Percentiles rank a stretch among this genome's conserved stretches.
Conservation (phyloP, 371 early-diverging fungal genomes). For the Mortierella sp. region DNA sequence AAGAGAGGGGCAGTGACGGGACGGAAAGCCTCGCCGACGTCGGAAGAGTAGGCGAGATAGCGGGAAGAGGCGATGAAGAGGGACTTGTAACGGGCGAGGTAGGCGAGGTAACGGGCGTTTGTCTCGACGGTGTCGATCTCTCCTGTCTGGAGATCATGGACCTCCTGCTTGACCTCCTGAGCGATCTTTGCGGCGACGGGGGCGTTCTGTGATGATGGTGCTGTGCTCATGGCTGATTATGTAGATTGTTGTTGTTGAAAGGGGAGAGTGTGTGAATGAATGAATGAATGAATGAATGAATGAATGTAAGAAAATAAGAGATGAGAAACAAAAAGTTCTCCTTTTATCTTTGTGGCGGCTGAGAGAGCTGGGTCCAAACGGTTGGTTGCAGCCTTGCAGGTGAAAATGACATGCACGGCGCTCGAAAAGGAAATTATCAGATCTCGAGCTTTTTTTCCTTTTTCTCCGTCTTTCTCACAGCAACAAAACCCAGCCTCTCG, state of each 20-base stretch:
- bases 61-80: constrained; percentile 70
- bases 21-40: constrained; percentile 85
- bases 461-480: not conserved
- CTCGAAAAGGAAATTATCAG: constrained; percentile 2
- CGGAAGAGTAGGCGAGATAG: constrained; percentile 79
- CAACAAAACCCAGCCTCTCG: not conserved
- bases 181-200: constrained; percentile 34
- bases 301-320: not conserved
- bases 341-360: not conserved
- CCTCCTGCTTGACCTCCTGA: constrained; percentile 47
- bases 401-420: constrained; percentile 3
- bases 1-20: constrained; percentile 73
- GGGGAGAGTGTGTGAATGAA: not conserved
- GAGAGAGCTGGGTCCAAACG: not conserved
- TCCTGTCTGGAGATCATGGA: constrained; percentile 55
- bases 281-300: no score
- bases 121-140: constrained; percentile 69
- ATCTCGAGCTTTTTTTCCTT: not conserved
- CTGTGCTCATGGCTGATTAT: constrained; percentile 19
- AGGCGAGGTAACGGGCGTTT: constrained; percentile 76
- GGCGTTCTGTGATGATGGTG: constrained; percentile 23
- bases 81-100: constrained; percentile 73
- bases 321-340: constrained; percentile 10
- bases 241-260: not conserved
- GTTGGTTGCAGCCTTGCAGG: not conserved